A percentile compares a stretch with the other conserved stretches of the same genome.
Evolutionary conservation across 352 stramenopile species (phyloP).

Genomic region (Pythium graminicola): DNA sequence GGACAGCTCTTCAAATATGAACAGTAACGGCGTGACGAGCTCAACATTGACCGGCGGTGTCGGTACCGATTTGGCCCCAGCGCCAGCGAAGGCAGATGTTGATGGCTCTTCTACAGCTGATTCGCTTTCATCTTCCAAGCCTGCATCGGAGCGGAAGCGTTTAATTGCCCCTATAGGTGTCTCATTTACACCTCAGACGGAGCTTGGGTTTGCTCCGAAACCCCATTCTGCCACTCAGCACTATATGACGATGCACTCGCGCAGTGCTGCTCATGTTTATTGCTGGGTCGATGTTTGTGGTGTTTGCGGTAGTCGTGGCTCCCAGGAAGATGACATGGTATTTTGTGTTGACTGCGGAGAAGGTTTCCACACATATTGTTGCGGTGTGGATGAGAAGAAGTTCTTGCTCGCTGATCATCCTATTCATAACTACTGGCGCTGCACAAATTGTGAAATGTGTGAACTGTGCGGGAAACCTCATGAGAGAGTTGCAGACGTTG

Average conservation of each 20-base stretch:
- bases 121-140: constrained; percentile 10
- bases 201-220: constrained; percentile 46
- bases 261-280: constrained; percentile 71
- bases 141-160: constrained; percentile 15
- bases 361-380: constrained; percentile 92
- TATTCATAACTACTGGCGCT: constrained; percentile 86
- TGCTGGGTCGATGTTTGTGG: constrained; percentile 92
- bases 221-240: constrained; percentile 58
- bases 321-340: constrained; percentile 64
- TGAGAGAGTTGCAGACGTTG: constrained; percentile 14
- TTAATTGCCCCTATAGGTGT: background rate
- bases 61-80: background rate
- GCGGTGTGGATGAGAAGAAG: constrained; percentile 32
- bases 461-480: constrained; percentile 83
- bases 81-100: background rate
- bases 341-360: constrained; percentile 97
- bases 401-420: constrained; percentile 33
- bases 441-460: constrained; percentile 95
- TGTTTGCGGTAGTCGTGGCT: constrained; percentile 83
- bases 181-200: constrained; percentile 46
- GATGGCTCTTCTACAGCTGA: background rate
- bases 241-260: constrained; percentile 69
- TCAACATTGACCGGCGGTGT: background rate
- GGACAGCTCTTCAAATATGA: background rate
- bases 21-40: background rate